Base-by-base conservation (phyloP, 305 asterid species). In the Ruellia speciosa region DNA sequence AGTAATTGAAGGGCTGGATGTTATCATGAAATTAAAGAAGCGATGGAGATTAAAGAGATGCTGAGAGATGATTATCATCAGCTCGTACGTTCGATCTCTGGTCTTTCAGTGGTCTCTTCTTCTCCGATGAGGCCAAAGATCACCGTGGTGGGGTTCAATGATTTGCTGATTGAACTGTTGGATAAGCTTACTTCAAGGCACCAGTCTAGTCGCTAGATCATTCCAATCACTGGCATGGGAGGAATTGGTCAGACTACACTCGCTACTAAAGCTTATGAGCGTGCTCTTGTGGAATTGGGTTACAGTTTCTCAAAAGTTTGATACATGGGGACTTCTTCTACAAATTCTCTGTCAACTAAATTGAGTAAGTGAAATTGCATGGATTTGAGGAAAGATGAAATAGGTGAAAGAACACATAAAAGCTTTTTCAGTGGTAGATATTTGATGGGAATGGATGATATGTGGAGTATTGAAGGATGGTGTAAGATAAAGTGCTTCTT, bases 301-400 rank as follows among this genome's bases (percentile, higher is more conserved):
- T 20, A 18, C 52, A 2, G 14, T 57, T n/a, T 57, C 62, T 39
- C 52, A 57, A 41, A 20, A 41, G 16, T 57, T 18, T 3, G 5
- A 9, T 10, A 0, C 16, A 3, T 0, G 13, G 0, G 13, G 10
- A 7, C 11, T 57, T 3, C 17, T 57, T 24, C 10, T 3, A 39
- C 2, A 9, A 39, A 39, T 39, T 8, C 45, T 39, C 4, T 24
- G 4, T 24, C 31, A 39, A 39, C 2, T 39, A 39, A 2, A 2
- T 39, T 2, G 13, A 12, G 45, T 5, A 34, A 34, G 9, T 34
- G 40, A 9, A 9, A 39, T 3, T 5, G 9, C 10, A 39, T 3
- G 45, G 45, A 39, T 39, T 39, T 39, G 45, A 39, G 13, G 10
- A 9, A 39, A 7, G 45, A 39, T 3, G 2, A 8, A 39, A 12